Evolutionary conservation across 176 grass and related monocot genomes (phyloP).

Genomic region (Oryza glaberrima): DNA sequence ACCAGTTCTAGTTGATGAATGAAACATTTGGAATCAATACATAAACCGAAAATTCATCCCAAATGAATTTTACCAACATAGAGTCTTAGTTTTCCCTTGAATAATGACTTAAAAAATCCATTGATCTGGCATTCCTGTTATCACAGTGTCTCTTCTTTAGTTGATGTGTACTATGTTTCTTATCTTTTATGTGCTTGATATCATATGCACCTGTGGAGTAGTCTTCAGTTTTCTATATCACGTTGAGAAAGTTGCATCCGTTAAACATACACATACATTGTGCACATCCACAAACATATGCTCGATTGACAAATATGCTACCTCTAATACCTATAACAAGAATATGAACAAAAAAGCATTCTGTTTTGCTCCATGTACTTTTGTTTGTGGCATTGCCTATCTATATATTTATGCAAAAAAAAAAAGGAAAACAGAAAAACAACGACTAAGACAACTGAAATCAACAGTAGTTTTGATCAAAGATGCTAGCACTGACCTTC

Average conservation of each 20-base stretch:
- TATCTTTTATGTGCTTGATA: no score
- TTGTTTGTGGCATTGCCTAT: neutral
- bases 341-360: constrained; percentile 5
- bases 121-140: no score
- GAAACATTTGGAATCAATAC: neutral
- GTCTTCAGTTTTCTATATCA: neutral
- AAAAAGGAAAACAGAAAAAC: neutral
- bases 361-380: neutral
- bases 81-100: no score
- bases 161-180: no score
- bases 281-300: neutral
- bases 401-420: neutral
- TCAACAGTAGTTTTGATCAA: neutral
- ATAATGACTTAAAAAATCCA: no score
- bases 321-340: neutral
- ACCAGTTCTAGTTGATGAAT: neutral
- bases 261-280: neutral
- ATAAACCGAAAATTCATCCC: neutral
- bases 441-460: neutral
- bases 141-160: no score
- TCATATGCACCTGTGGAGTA: neutral
- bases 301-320: neutral
- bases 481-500: constrained; percentile 65
- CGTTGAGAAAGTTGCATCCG: neutral
- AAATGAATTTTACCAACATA: neutral